A percentile compares a stretch with the other conserved stretches of the same genome.
These are phyloP conservation scores for Peniophora sp. DNA, from an alignment of 1,284 basidiomycete species.

Conservation along the genomic window DNA sequence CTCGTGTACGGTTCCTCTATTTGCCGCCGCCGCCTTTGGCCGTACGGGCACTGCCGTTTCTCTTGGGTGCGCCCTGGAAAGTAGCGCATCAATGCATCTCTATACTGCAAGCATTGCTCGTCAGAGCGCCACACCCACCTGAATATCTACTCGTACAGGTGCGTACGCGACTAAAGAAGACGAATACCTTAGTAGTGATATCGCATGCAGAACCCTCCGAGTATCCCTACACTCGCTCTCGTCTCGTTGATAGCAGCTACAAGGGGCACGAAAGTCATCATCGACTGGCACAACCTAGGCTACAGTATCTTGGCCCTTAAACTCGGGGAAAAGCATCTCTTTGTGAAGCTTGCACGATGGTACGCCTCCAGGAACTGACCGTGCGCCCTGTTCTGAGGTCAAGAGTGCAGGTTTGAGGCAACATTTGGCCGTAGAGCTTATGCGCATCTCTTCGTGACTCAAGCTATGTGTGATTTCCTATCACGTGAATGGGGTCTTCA, in stretches of 20 bases:
- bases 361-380: slow-evolving; percentile 21
- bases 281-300: slow-evolving; percentile 99
- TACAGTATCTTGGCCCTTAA: slow-evolving; percentile 89
- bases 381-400: no score
- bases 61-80: slow-evolving; percentile 76
- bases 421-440: slow-evolving; percentile 75
- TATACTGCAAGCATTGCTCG: slow-evolving; percentile 57
- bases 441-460: slow-evolving; percentile 91
- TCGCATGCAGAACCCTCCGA: slow-evolving; percentile 81
- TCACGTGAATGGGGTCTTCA: slow-evolving; percentile 69
- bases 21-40: slow-evolving; percentile 57
- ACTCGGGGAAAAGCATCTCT: slow-evolving; percentile 56
- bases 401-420: slow-evolving; percentile 62
- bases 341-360: slow-evolving; percentile 74
- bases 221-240: slow-evolving; percentile 87
- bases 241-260: slow-evolving; percentile 69
- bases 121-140: slow-evolving; percentile 60
- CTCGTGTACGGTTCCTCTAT: slow-evolving; percentile 59
- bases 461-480: slow-evolving; percentile 75
- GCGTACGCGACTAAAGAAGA: slow-evolving; percentile 16
- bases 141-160: slow-evolving; percentile 91
- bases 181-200: not conserved
- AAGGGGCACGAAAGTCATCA: slow-evolving; percentile 78
- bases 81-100: slow-evolving; percentile 61
- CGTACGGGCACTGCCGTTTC: slow-evolving; percentile 59